Percentiles rank a stretch among this genome's conserved stretches.
Conservation (phyloP, 2,329 filamentous ascomycete species). For the Fusarium armeniacum region DNA sequence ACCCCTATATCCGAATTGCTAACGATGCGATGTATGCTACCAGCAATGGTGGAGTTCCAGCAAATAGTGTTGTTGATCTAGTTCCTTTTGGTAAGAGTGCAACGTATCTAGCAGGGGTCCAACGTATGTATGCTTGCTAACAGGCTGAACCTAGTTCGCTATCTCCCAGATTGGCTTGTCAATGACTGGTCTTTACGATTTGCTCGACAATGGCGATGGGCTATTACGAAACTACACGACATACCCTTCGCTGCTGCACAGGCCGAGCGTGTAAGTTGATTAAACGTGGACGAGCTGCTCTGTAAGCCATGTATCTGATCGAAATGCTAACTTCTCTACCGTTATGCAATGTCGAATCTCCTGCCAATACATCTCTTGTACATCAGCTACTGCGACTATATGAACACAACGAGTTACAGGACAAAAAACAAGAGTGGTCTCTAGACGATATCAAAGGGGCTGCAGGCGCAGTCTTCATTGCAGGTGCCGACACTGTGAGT, state of each 20-base stretch:
- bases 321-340: slow-evolving; percentile 29
- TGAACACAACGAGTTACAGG: slow-evolving; percentile 30
- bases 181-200: slow-evolving; percentile 53
- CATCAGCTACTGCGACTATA: slow-evolving; percentile 45
- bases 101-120: background rate
- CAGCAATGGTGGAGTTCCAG: slow-evolving; percentile 52
- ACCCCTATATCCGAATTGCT: slow-evolving; percentile 52
- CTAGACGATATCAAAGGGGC: slow-evolving; percentile 65
- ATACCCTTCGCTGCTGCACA: slow-evolving; percentile 52
- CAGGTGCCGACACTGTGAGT: slow-evolving; percentile 61
- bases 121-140: slow-evolving; percentile 7
- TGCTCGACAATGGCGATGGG: slow-evolving; percentile 54
- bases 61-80: slow-evolving; percentile 59
- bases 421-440: slow-evolving; percentile 45
- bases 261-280: slow-evolving; percentile 47
- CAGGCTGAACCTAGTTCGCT: slow-evolving; percentile 38
- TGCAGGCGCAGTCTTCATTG: slow-evolving; percentile 63
- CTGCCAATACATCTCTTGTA: slow-evolving; percentile 46
- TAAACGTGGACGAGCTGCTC: background rate
- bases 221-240: slow-evolving; percentile 53
- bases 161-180: slow-evolving; percentile 50
- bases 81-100: slow-evolving; percentile 55
- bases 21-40: slow-evolving; percentile 53
- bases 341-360: slow-evolving; percentile 23
- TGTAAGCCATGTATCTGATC: background rate